Percentiles rank a stretch among this genome's conserved stretches.
phyloP scores from a whole-genome alignment of 2,329 filamentous ascomycete species.

The Alternaria ventricosa region DNA sequence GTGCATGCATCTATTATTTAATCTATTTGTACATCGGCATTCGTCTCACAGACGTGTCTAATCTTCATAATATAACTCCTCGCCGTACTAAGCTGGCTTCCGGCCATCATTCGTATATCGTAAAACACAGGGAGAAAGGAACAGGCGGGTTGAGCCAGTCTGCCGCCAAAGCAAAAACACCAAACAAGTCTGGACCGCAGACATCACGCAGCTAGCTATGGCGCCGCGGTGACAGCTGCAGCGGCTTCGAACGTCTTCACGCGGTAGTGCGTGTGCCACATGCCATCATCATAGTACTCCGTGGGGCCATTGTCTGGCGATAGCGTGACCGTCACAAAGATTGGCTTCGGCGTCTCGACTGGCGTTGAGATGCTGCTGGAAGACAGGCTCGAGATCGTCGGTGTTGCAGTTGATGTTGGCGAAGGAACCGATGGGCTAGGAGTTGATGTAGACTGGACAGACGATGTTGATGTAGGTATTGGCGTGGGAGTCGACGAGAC shows the following conservation, averaged over 20 bases:
- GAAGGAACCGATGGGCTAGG: conserved; percentile 30
- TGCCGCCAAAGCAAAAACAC: not conserved
- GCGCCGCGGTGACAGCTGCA: conserved; percentile 10
- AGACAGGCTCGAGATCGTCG: conserved; percentile 17
- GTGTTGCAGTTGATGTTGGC: conserved; percentile 18
- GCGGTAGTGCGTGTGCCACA: conserved; percentile 54
- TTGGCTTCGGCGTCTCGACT: conserved; percentile 27
- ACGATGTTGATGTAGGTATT: conserved; percentile 2
- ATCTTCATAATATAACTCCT: not conserved
- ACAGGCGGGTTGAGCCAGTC: conserved; percentile 7
- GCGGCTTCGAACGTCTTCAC: conserved; percentile 41
- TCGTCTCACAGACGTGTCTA: conserved; percentile 1
- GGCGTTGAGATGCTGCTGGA: conserved; percentile 17
- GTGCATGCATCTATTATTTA: conserved; percentile 4
- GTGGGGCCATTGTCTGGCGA: conserved; percentile 36
- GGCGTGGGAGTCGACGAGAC: not conserved
- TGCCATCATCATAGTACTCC: conserved; percentile 54
- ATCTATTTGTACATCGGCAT: conserved; percentile 2
- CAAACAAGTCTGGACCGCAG: not conserved
- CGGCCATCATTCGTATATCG: conserved; percentile 14
- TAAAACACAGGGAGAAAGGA: conserved; percentile 8
- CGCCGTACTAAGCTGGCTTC: not conserved
- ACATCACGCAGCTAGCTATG: not conserved
- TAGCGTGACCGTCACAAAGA: conserved; percentile 40
- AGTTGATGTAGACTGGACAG: not conserved